Evolutionary conservation across 805 yeast genomes (phyloP).

Genomic region (Pichia nanzhaoensis): DNA sequence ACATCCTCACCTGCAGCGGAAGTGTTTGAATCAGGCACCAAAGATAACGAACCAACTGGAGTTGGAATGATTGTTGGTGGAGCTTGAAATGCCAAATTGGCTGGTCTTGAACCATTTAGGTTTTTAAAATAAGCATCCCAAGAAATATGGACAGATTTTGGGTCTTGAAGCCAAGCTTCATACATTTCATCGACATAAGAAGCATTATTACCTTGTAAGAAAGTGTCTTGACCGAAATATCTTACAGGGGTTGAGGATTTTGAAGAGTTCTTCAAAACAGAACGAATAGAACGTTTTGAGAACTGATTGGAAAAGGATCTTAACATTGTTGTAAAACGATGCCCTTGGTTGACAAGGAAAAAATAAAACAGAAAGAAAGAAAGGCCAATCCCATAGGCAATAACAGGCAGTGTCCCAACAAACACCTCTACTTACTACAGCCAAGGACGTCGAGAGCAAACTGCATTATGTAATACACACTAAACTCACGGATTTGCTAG

Average conservation of each 20-base stretch:
- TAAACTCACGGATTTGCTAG: background rate
- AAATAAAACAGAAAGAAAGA: background rate
- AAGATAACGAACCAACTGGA: constrained; percentile 69
- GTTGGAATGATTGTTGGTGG: constrained; percentile 88
- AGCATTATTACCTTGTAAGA: constrained; percentile 78
- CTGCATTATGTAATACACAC: background rate
- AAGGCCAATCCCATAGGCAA: too few species aligned
- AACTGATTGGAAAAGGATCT: constrained; percentile 24
- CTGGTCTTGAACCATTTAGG: constrained; percentile 61
- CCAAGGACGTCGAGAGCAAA: background rate
- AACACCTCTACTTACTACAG: too few species aligned
- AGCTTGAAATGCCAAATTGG: constrained; percentile 73
- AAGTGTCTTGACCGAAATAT: constrained; percentile 55
- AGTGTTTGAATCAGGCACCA: constrained; percentile 44
- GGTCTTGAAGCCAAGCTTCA: constrained; percentile 88
- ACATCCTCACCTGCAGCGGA: constrained; percentile 56
- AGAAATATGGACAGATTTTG: constrained; percentile 83
- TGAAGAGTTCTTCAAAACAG: constrained; percentile 13
- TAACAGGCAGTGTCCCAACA: too few species aligned
- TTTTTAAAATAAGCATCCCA: constrained; percentile 97
- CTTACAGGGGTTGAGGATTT: constrained; percentile 10
- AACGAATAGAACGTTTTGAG: constrained; percentile 22
- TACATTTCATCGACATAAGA: constrained; percentile 97
- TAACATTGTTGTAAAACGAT: constrained; percentile 17
- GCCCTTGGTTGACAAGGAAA: background rate